Conservation (phyloP, 148 eudicot genomes). For the Vaccinium darrowii region DNA sequence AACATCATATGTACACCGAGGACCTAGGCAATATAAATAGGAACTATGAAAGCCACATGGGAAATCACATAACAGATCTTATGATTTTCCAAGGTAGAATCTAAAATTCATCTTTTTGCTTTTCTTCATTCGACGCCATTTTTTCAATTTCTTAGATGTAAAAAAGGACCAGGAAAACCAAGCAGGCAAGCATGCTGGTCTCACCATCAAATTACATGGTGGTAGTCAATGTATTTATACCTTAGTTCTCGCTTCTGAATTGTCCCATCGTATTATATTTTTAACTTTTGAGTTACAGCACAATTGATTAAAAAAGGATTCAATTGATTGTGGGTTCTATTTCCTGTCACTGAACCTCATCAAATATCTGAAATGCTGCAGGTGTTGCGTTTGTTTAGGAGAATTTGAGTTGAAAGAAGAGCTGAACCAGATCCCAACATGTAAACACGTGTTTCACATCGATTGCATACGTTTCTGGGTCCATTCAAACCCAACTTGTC, state of each 20-base stretch:
- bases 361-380: conserved; percentile 15
- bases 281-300: not conserved
- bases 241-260: not conserved
- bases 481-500: conserved; percentile 71
- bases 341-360: not conserved
- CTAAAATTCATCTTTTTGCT: not conserved
- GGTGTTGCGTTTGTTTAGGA: conserved; percentile 96
- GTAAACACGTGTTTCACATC: conserved; percentile 77
- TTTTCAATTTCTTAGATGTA: not conserved
- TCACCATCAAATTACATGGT: not conserved
- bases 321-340: not conserved
- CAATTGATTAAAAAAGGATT: not conserved
- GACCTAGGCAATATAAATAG: not conserved
- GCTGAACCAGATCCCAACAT: conserved; percentile 50
- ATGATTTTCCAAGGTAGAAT: not conserved
- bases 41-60: not conserved
- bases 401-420: conserved; percentile 73
- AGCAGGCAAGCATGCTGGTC: not conserved
- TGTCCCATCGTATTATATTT: not conserved
- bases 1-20: not conserved
- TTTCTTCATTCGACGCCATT: not conserved
- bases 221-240: not conserved
- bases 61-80: not conserved
- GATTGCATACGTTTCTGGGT: conserved; percentile 86
- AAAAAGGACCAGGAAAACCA: not conserved